Percentiles rank a stretch among this genome's conserved stretches.
phyloP scores from a whole-genome alignment of 805 yeast species.

The Candida hispaniensis region DNA sequence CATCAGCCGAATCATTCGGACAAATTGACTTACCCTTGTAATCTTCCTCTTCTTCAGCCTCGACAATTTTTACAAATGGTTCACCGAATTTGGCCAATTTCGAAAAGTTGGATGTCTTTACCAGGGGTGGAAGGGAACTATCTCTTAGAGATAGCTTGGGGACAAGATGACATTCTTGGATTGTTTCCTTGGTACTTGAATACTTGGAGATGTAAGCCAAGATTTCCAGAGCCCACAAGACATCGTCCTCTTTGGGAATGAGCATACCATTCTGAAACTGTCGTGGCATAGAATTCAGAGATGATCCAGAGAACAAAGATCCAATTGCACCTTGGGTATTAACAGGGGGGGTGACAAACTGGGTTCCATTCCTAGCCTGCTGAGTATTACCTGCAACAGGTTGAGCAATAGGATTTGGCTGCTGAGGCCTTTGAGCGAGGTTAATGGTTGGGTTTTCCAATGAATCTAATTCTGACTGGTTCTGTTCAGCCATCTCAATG shows the following conservation, averaged over 20 bases:
- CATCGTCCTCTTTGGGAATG: slow-evolving; percentile 88
- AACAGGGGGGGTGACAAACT: slow-evolving; percentile 10
- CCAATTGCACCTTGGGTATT: slow-evolving; percentile 13
- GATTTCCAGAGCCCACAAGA: slow-evolving; percentile 84
- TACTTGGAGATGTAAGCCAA: slow-evolving; percentile 90
- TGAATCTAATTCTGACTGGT: slow-evolving; percentile 3
- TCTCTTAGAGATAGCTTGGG: slow-evolving; percentile 48
- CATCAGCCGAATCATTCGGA: slow-evolving; percentile 11
- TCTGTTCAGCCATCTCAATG: slow-evolving; percentile 4
- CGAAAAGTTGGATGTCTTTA: slow-evolving; percentile 16
- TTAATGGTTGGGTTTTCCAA: not conserved
- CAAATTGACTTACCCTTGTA: slow-evolving; percentile 17
- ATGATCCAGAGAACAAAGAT: slow-evolving; percentile 5
- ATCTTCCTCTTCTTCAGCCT: slow-evolving; percentile 19
- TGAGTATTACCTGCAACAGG: slow-evolving; percentile 2
- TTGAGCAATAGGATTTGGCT: not conserved
- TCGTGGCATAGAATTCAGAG: slow-evolving; percentile 34
- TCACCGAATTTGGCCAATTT: slow-evolving; percentile 15
- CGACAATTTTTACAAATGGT: slow-evolving; percentile 14
- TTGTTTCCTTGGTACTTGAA: slow-evolving; percentile 58
- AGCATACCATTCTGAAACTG: slow-evolving; percentile 55
- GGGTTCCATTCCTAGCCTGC: slow-evolving; percentile 8
- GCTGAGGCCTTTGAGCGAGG: slow-evolving; percentile 4
- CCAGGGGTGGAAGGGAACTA: slow-evolving; percentile 22
- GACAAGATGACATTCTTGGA: slow-evolving; percentile 68